phyloP scores from a whole-genome alignment of 176 grass and related monocot genomes.

The Tillandsia leiboldiana region DNA sequence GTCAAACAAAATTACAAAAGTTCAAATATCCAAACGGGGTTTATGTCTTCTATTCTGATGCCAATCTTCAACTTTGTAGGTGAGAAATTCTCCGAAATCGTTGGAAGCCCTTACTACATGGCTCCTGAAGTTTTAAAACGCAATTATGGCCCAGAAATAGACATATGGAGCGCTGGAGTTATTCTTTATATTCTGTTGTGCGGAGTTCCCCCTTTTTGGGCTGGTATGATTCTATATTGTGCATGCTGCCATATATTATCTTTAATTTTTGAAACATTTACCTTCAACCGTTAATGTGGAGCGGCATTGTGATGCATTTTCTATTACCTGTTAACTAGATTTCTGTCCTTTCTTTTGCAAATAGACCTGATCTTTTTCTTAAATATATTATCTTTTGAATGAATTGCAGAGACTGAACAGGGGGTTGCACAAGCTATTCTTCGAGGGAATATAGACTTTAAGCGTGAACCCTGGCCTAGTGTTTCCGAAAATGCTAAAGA shows the following conservation, averaged over 20 bases:
- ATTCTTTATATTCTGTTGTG: constrained; percentile 96
- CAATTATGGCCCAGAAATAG: constrained; percentile 97
- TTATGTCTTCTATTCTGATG: constrained; percentile 15
- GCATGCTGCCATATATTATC: not conserved
- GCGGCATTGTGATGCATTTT: too few relatives aligned
- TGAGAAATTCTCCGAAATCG: constrained; percentile 98
- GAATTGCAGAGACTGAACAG: constrained; percentile 92
- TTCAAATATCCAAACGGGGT: not conserved
- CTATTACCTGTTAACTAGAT: too few relatives aligned
- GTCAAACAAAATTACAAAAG: not conserved
- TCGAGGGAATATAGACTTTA: constrained; percentile 91
- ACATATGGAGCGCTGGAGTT: constrained; percentile 98
- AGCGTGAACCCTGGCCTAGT: constrained; percentile 93
- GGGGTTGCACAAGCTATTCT: constrained; percentile 97
- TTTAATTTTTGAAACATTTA: not conserved
- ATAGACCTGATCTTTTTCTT: too few relatives aligned
- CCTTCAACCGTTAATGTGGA: too few relatives aligned
- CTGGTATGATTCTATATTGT: constrained; percentile 38
- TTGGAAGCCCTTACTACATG: constrained; percentile 99
- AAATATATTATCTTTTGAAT: constrained; percentile 7
- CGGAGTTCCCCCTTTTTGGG: constrained; percentile 99
- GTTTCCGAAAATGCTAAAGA: constrained; percentile 98
- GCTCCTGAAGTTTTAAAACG: constrained; percentile 94
- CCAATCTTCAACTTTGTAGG: constrained; percentile 34
- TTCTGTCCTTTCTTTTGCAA: too few relatives aligned